Evolutionary conservation across 495 filamentous ascomycete genomes (phyloP).

Genomic region (Penicillium herquei): DNA sequence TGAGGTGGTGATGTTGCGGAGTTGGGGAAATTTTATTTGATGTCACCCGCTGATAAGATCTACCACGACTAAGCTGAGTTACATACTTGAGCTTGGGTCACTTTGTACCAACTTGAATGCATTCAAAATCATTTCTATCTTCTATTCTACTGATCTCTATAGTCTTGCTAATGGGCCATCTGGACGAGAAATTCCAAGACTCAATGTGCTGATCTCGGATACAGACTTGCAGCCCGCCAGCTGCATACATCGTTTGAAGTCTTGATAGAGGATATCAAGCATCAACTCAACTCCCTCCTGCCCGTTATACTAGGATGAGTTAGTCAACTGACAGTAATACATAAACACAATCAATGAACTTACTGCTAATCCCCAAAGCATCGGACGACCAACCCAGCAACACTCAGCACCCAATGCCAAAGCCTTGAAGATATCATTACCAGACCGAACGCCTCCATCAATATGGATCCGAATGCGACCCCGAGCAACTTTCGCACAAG

Average conservation of each 20-base stretch:
- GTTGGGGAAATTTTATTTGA: conserved; percentile 23
- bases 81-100: too few species aligned
- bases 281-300: conserved; percentile 40
- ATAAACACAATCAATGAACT: conserved; percentile 1
- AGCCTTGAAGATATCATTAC: conserved; percentile 69
- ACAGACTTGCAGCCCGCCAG: conserved; percentile 49
- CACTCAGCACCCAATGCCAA: conserved; percentile 63
- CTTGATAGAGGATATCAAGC: conserved; percentile 42
- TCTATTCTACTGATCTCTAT: conserved; percentile 11
- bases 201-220: conserved; percentile 41
- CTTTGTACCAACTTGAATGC: too few species aligned
- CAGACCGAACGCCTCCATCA: conserved; percentile 64
- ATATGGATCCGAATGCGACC: conserved; percentile 61
- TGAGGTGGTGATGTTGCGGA: conserved; percentile 6
- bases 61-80: neutral
- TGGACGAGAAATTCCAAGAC: conserved; percentile 32
- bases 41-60: conserved; percentile 27
- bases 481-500: conserved; percentile 58
- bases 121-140: neutral
- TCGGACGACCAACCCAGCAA: conserved; percentile 63
- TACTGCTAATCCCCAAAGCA: conserved; percentile 48
- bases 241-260: conserved; percentile 54
- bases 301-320: conserved; percentile 28
- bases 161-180: conserved; percentile 45
- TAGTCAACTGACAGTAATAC: neutral